phyloP scores from a whole-genome alignment of 257 asterid species.

The Henckelia pumila region DNA sequence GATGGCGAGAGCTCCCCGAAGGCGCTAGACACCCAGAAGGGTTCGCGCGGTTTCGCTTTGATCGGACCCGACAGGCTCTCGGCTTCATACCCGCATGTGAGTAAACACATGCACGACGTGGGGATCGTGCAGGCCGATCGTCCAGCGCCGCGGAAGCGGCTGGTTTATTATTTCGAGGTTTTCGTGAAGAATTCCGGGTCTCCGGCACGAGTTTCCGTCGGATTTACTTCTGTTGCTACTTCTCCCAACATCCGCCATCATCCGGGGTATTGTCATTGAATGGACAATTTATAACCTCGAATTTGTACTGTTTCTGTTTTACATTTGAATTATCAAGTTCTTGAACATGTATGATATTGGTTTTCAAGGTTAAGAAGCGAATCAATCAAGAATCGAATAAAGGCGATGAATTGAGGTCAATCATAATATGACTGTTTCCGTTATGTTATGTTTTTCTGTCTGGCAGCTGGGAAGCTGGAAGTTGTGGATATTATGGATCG shows the following conservation, averaged over 20 bases:
- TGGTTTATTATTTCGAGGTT: slow-evolving; percentile 14
- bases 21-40: slow-evolving; percentile 63
- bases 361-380: no score
- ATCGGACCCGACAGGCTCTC: slow-evolving; percentile 83
- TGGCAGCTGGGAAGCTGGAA: slow-evolving; percentile 86
- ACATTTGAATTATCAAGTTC: no score
- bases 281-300: no score
- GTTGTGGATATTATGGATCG: slow-evolving; percentile 93
- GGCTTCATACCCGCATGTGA: slow-evolving; percentile 50
- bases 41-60: slow-evolving; percentile 77
- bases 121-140: slow-evolving; percentile 86
- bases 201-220: background rate
- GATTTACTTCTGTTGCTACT: slow-evolving; percentile 43
- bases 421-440: no score
- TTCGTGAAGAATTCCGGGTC: background rate
- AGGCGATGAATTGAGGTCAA: no score
- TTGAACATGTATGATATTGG: no score
- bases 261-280: slow-evolving; percentile 59
- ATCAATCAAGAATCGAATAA: no score
- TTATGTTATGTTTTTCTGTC: slow-evolving; percentile 6
- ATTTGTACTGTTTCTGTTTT: no score
- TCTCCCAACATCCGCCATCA: slow-evolving; percentile 72
- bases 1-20: slow-evolving; percentile 62
- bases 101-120: slow-evolving; percentile 80
- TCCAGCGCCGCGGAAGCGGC: slow-evolving; percentile 68